Conservation (phyloP, 768 basidiomycete species). For the Pleurotus ostreatus region DNA sequence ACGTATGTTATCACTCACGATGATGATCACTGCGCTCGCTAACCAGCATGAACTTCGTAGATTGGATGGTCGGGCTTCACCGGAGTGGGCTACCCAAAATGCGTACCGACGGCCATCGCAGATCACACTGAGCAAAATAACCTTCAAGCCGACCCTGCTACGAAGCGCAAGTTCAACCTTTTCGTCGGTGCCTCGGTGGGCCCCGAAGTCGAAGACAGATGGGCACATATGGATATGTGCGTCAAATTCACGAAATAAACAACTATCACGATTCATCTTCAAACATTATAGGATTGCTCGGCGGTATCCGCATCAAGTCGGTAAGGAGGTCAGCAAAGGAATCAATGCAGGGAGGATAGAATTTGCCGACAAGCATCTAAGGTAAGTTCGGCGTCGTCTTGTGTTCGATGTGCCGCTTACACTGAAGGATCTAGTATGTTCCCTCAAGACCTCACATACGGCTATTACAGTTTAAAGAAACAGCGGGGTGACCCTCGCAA, state of each 20-base stretch:
- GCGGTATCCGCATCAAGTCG: conserved; percentile 47
- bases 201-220: conserved; percentile 46
- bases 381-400: conserved; percentile 23
- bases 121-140: conserved; percentile 38
- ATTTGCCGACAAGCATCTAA: conserved; percentile 44
- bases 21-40: not conserved
- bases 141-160: conserved; percentile 36
- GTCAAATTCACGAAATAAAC: conserved; percentile 8
- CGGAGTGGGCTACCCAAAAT: conserved; percentile 47
- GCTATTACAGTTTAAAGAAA: conserved; percentile 41
- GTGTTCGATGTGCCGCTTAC: not conserved
- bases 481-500: conserved; percentile 40
- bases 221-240: conserved; percentile 44
- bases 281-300: conserved; percentile 28
- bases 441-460: conserved; percentile 44
- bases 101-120: conserved; percentile 42
- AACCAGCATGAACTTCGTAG: conserved; percentile 17
- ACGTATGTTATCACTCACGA: conserved; percentile 26
- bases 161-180: conserved; percentile 43
- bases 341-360: conserved; percentile 45
- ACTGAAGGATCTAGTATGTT: conserved; percentile 30
- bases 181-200: conserved; percentile 46
- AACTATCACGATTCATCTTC: not conserved
- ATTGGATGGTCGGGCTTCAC: conserved; percentile 51
- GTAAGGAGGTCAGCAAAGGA: conserved; percentile 43